These are phyloP conservation scores for Fraxinus sp. DNA, from an alignment of 305 asterid genomes.

Conservation along the genomic window DNA sequence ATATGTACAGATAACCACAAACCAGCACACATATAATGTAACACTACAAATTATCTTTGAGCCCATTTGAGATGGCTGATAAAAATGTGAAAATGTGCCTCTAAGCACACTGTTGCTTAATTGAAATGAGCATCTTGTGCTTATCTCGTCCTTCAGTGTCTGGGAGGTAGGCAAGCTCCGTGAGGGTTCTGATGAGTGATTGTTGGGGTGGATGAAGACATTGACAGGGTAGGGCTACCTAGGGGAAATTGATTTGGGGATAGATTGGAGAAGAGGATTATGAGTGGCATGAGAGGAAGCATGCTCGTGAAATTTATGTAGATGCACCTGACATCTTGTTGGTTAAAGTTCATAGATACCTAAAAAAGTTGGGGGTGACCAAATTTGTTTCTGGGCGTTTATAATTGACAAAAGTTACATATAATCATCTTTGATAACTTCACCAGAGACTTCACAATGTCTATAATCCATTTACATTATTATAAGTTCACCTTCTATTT, in stretches of 20 bases:
- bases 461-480: neutral
- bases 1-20: neutral
- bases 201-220: neutral
- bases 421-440: neutral
- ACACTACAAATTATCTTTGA: neutral
- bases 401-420: neutral
- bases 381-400: neutral
- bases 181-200: neutral
- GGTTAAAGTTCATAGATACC: neutral
- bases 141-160: neutral
- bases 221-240: neutral
- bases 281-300: neutral
- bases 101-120: neutral
- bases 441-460: neutral
- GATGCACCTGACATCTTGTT: neutral
- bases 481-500: neutral
- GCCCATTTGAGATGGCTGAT: neutral
- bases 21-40: neutral
- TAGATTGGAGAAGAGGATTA: neutral
- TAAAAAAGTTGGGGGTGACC: conserved; percentile 1
- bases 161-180: neutral
- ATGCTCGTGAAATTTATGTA: neutral
- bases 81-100: neutral
- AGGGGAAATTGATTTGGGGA: neutral
- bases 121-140: neutral